Base-by-base conservation (phyloP, 495 filamentous ascomycete species). In the Aspergillus affinis region DNA sequence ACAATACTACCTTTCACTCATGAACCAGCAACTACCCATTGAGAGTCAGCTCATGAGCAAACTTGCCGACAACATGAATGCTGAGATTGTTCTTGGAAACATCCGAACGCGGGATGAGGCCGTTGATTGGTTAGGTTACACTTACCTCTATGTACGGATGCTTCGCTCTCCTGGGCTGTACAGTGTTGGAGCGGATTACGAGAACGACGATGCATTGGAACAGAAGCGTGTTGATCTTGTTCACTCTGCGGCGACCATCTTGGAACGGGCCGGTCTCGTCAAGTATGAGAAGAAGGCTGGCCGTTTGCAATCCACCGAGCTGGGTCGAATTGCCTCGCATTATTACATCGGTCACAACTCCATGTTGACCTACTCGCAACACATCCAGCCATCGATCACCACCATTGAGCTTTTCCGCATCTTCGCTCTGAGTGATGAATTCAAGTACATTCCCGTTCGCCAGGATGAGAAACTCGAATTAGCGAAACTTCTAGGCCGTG, bases 51-150 rank as follows among this genome's bases (percentile, higher is more conserved):
- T 99, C 66, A 84, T 94, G 52, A 92, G 91, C 74, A 93, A 91
- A 67, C 78, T 99, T 10, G 92, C 92, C 0, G 94, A 99, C 78
- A 99, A 97, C 64, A 81, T 99, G 68, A 99, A 99, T 65, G 94
- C 94, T 8, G 94, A 99, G 69, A 85, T 98, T 71, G 94, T 99
- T 12, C 83, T 99, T 18, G 94, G 95, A 41, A 98, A 94, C 67
- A 84, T 99, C n/a, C 84, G 94, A 23, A 95, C 78, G 60, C 85
- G 95, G 47, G 93, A 98, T 66, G 94, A 99, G 66, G 94, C 89
- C 55, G 95, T 98, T 41, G 92, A 99, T 60, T 99, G 94, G 94
- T 85, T 99, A 23, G 95, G 94, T 8, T 99, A 99, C 71, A 97
- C 94, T 0, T 99, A 99, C 73, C 84, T 99, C 30, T 99, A 95